Base-by-base conservation (phyloP, 1,284 basidiomycete genomes). In the Phlebopus sp. region DNA sequence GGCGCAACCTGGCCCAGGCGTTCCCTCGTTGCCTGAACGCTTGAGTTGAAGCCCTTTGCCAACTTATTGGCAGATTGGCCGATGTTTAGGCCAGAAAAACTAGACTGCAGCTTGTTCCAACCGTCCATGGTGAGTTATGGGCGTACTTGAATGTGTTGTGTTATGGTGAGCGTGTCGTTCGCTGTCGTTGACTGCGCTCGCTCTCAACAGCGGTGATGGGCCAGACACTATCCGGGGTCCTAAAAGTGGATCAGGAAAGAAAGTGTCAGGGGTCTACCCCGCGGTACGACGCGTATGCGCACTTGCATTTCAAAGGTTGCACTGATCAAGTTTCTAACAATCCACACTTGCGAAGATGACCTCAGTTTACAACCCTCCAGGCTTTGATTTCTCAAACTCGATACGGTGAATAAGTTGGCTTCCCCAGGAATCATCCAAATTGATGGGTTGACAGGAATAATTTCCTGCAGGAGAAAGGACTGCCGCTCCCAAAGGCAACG, bases 11-110 rank as follows among this genome's bases (percentile, higher is more conserved):
- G 86, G 21, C 96, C 96, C 4, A 98, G 78, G 43, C 89, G 80
- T 71, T 99, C 96, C 58, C 79, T 84, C n/a, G 92, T 92, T 2
- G 89, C 89, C 69, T 96, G 93, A 10, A 93, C 82, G 55, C 87
- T 86, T 44, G 89, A 91, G 63, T 79, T 85, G 70, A 97, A 84
- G 56, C 86, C 86, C 74, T 92, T 93, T 55, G 83, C 77, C 54
- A 95, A 57, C 73, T 83, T 87, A 62, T 73, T 79, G 40, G 84
- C 82, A 2, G 81, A 83, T 64, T 86, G 81, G 42, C 83, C 75
- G 52, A 90, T 58, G 69, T 88, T 86, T 59, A 90, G 68, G 55
- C 65, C 71, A 18, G 76, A 70, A 23, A 90, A 39, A 54, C 79
- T 78, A 6, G 80, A 72, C 53, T 79, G 77, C 2, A 90, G 47